phyloP scores from a whole-genome alignment of 495 filamentous ascomycete genomes.

The Lichenothelia convexa region DNA sequence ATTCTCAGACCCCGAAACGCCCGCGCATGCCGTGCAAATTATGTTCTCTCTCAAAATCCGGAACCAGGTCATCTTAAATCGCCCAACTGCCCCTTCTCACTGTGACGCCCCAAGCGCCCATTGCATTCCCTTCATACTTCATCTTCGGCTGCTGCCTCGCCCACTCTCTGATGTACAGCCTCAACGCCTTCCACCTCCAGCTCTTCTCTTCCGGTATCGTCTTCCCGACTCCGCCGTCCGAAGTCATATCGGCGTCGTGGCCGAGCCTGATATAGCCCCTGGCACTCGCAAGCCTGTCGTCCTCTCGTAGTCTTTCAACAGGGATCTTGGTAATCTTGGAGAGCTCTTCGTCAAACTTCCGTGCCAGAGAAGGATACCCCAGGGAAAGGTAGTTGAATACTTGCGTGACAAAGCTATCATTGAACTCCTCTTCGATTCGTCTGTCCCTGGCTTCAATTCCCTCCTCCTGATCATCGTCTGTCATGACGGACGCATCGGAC shows the following conservation, averaged over 20 bases:
- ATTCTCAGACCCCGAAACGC: too few species aligned
- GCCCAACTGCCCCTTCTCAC: conserved; percentile 72
- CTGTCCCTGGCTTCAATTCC: conserved; percentile 25
- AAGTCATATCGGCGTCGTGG: conserved; percentile 21
- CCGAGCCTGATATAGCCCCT: conserved; percentile 51
- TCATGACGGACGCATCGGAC: not conserved
- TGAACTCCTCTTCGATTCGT: conserved; percentile 44
- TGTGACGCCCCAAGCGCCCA: conserved; percentile 50
- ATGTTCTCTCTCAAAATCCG: too few species aligned
- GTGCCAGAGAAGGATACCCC: conserved; percentile 69
- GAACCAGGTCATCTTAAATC: not conserved
- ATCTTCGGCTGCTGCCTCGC: conserved; percentile 56
- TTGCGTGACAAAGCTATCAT: conserved; percentile 76
- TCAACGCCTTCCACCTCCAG: conserved; percentile 63
- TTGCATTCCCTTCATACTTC: conserved; percentile 29
- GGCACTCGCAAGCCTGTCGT: conserved; percentile 45
- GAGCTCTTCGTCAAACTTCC: conserved; percentile 66
- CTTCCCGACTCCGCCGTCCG: conserved; percentile 12
- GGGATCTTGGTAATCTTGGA: conserved; percentile 53
- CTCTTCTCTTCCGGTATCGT: conserved; percentile 28
- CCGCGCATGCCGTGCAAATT: too few species aligned
- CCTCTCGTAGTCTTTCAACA: conserved; percentile 44
- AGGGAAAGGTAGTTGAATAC: conserved; percentile 92
- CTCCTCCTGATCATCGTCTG: conserved; percentile 20
- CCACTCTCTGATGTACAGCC: conserved; percentile 71